Percentiles rank a stretch among this genome's conserved stretches.
Evolutionary conservation across 2,329 filamentous ascomycete genomes (phyloP).

Genomic region (Fusarium anthophilum): DNA sequence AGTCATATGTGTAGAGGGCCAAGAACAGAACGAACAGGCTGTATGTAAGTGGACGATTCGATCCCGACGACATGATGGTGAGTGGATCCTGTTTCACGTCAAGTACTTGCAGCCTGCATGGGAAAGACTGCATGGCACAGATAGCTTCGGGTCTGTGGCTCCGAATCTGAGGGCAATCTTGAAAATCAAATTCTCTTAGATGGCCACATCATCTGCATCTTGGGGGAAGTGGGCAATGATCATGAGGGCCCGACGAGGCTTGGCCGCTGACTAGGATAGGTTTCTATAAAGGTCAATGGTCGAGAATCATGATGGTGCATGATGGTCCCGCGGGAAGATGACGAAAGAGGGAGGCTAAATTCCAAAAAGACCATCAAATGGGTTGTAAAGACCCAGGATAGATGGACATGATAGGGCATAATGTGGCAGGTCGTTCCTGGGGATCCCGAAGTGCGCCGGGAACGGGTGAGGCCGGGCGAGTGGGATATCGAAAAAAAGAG

Average conservation of each 20-base stretch:
- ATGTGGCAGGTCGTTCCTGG: constrained; percentile 39
- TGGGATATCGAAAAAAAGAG: constrained; percentile 38
- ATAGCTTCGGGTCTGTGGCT: constrained; percentile 20
- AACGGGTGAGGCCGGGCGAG: constrained; percentile 41
- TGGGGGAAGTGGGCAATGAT: constrained; percentile 18
- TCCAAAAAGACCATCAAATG: constrained; percentile 8
- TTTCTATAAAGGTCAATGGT: constrained; percentile 31
- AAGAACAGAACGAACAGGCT: constrained; percentile 24
- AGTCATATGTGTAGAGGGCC: constrained; percentile 27
- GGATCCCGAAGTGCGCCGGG: constrained; percentile 42
- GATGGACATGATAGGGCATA: constrained; percentile 19
- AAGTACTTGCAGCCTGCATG: constrained; percentile 25
- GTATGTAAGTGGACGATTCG: constrained; percentile 15
- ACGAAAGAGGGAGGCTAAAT: constrained; percentile 34
- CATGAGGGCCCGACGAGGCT: constrained; percentile 10
- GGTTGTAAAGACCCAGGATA: constrained; percentile 6
- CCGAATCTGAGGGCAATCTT: constrained; percentile 13
- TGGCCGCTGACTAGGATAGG: constrained; percentile 13
- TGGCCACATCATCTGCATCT: constrained; percentile 7
- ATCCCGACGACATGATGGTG: constrained; percentile 24
- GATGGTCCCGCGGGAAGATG: constrained; percentile 38
- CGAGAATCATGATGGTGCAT: constrained; percentile 35
- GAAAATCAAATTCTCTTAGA: background rate
- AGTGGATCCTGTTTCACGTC: constrained; percentile 35
- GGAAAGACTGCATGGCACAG: constrained; percentile 36